phyloP scores from a whole-genome alignment of 495 filamentous ascomycete genomes.

The Evernia prunastri region DNA sequence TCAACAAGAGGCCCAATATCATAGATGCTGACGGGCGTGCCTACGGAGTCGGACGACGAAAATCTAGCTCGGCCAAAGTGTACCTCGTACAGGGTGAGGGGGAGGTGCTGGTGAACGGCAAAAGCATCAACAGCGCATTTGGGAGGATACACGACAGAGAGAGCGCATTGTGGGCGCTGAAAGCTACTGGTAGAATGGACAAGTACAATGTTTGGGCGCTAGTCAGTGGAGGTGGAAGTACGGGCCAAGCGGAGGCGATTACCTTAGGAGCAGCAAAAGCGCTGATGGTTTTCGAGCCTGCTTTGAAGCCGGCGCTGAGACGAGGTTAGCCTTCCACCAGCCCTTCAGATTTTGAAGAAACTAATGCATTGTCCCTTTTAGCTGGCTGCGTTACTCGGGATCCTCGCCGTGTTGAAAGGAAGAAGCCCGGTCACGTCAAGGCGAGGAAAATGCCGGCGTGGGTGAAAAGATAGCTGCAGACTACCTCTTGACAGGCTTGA shows the following conservation, averaged over 20 bases:
- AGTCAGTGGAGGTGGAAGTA: conserved; percentile 78
- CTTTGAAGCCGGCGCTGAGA: conserved; percentile 74
- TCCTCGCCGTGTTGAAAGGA: conserved; percentile 87
- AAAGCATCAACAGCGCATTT: conserved; percentile 69
- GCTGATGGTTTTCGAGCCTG: conserved; percentile 51
- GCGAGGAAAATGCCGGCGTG: conserved; percentile 97
- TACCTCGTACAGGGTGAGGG: conserved; percentile 88
- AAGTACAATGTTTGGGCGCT: conserved; percentile 96
- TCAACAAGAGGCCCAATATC: conserved; percentile 45
- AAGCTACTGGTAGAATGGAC: conserved; percentile 73
- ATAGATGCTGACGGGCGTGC: conserved; percentile 72
- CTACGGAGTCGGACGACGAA: conserved; percentile 73
- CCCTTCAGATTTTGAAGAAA: conserved; percentile 13
- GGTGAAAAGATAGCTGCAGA: conserved; percentile 66
- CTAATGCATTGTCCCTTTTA: conserved; percentile 35
- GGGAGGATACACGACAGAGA: conserved; percentile 87
- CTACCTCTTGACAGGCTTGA: background rate
- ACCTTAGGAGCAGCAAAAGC: conserved; percentile 89
- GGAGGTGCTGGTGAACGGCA: conserved; percentile 83
- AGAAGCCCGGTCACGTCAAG: conserved; percentile 94
- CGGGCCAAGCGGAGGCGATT: conserved; percentile 91
- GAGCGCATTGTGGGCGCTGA: conserved; percentile 85
- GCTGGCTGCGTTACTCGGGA: conserved; percentile 91
- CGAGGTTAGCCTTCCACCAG: conserved; percentile 59
- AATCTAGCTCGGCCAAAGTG: conserved; percentile 74